These are phyloP conservation scores for Emericellopsis atlantica DNA, from an alignment of 2,329 filamentous ascomycete species.

Conservation along the genomic window DNA sequence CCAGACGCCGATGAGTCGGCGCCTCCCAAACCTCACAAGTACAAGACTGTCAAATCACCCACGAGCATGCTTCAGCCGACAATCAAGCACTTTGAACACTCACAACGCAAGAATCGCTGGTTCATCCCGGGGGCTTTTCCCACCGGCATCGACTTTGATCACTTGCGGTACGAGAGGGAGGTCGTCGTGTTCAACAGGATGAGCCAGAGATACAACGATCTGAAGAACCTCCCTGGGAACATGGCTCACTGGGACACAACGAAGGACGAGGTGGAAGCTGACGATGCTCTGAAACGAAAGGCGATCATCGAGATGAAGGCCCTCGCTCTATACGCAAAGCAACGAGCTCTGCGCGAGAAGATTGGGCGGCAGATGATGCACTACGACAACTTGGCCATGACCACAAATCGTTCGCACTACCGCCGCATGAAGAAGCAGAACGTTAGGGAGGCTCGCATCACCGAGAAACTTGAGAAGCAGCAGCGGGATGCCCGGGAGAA, in stretches of 20 bases:
- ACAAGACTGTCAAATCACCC: conserved; percentile 66
- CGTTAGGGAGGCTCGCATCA: conserved; percentile 87
- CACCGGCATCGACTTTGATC: conserved; percentile 75
- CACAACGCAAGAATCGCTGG: conserved; percentile 59
- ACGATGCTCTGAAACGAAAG: conserved; percentile 76
- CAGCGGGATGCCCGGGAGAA: conserved; percentile 92
- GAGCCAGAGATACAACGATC: conserved; percentile 68
- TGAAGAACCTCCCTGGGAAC: conserved; percentile 75
- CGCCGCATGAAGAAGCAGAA: conserved; percentile 96
- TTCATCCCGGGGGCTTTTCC: conserved; percentile 84
- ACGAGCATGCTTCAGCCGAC: conserved; percentile 36
- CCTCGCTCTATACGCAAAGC: conserved; percentile 75
- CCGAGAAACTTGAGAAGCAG: conserved; percentile 98
- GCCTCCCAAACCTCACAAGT: conserved; percentile 33
- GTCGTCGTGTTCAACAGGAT: conserved; percentile 84
- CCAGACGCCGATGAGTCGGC: conserved; percentile 16
- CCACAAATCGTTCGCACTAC: conserved; percentile 82
- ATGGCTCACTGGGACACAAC: conserved; percentile 77
- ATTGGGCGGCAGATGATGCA: conserved; percentile 88
- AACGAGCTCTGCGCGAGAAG: conserved; percentile 72
- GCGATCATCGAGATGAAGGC: conserved; percentile 94
- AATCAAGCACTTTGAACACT: conserved; percentile 74
- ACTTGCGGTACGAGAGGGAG: conserved; percentile 76
- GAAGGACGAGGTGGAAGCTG: conserved; percentile 52
- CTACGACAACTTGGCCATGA: conserved; percentile 94